phyloP scores from a whole-genome alignment of 2,329 filamentous ascomycete species.

The Alternaria incomplexa region DNA sequence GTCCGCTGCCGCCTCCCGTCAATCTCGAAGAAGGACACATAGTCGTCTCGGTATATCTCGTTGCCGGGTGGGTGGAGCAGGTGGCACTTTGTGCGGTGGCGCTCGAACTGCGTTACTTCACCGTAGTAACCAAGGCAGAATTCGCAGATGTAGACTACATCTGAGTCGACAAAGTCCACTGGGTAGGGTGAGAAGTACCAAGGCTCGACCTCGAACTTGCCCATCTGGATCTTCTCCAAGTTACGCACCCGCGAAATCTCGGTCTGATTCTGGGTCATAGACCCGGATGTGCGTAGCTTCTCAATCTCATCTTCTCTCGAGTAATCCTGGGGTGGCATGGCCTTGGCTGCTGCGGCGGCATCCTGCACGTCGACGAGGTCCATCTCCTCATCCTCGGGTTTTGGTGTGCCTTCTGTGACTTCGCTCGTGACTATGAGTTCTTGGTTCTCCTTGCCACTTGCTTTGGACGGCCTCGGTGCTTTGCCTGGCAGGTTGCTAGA shows the following conservation, averaged over 20 bases:
- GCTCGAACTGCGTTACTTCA: slow-evolving; percentile 78
- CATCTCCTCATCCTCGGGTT: slow-evolving; percentile 59
- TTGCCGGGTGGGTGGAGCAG: slow-evolving; percentile 94
- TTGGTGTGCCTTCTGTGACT: slow-evolving; percentile 56
- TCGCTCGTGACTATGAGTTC: slow-evolving; percentile 57
- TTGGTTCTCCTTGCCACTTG: slow-evolving; percentile 66
- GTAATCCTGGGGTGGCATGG: slow-evolving; percentile 62
- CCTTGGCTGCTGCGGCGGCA: slow-evolving; percentile 60
- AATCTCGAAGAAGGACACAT: slow-evolving; percentile 95
- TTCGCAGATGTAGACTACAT: slow-evolving; percentile 95
- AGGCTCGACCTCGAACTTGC: slow-evolving; percentile 86
- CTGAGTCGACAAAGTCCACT: slow-evolving; percentile 82
- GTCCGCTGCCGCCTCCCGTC: slow-evolving; percentile 92
- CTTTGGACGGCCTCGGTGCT: slow-evolving; percentile 59
- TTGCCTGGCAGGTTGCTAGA: slow-evolving; percentile 57
- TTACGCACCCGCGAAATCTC: slow-evolving; percentile 97
- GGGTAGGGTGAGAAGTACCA: slow-evolving; percentile 99
- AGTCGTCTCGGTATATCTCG: slow-evolving; percentile 95
- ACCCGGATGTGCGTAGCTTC: slow-evolving; percentile 90
- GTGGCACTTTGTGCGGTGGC: slow-evolving; percentile 89
- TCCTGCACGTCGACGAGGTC: slow-evolving; percentile 61
- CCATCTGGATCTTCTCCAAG: slow-evolving; percentile 92
- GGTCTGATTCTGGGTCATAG: slow-evolving; percentile 98
- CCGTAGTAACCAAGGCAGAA: slow-evolving; percentile 94
- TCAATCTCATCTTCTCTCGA: slow-evolving; percentile 93